Conservation (phyloP, 805 yeast genomes). For the Kluyveromyces nonfermentans region DNA sequence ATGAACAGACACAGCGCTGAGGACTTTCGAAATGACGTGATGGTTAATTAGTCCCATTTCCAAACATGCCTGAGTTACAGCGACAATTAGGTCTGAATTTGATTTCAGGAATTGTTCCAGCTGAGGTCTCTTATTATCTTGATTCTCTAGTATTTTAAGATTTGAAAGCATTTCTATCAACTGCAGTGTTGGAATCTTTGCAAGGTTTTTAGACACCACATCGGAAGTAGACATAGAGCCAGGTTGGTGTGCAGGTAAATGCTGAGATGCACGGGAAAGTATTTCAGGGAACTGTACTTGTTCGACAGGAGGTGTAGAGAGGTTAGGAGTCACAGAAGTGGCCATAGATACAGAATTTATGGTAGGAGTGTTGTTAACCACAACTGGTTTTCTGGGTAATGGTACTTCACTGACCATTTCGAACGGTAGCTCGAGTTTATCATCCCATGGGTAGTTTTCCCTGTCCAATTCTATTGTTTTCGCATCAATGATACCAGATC, state of each 20-base stretch:
- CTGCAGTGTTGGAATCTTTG: conserved; percentile 61
- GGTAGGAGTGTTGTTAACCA: conserved; percentile 7
- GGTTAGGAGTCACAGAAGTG: not conserved
- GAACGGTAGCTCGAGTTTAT: conserved; percentile 25
- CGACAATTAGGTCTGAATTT: conserved; percentile 49
- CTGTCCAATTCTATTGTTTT: conserved; percentile 18
- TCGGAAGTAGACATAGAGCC: conserved; percentile 40
- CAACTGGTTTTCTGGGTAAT: conserved; percentile 22
- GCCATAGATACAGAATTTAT: conserved; percentile 2
- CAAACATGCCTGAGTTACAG: conserved; percentile 65
- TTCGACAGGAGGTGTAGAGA: not conserved
- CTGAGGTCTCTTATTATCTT: conserved; percentile 38
- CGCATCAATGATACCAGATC: conserved; percentile 6
- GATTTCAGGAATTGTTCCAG: conserved; percentile 42
- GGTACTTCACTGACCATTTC: conserved; percentile 30
- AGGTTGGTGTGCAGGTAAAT: conserved; percentile 41
- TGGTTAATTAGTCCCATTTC: conserved; percentile 70
- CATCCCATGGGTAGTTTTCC: conserved; percentile 26
- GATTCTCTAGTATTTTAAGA: conserved; percentile 46
- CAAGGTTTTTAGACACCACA: conserved; percentile 50
- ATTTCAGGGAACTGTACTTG: conserved; percentile 34
- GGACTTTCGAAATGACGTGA: conserved; percentile 54
- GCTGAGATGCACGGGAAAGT: conserved; percentile 44
- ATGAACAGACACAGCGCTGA: conserved; percentile 11
- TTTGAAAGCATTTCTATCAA: conserved; percentile 60